Conservation (phyloP, 2,329 filamentous ascomycete species). For the Colletotrichum truncatum region DNA sequence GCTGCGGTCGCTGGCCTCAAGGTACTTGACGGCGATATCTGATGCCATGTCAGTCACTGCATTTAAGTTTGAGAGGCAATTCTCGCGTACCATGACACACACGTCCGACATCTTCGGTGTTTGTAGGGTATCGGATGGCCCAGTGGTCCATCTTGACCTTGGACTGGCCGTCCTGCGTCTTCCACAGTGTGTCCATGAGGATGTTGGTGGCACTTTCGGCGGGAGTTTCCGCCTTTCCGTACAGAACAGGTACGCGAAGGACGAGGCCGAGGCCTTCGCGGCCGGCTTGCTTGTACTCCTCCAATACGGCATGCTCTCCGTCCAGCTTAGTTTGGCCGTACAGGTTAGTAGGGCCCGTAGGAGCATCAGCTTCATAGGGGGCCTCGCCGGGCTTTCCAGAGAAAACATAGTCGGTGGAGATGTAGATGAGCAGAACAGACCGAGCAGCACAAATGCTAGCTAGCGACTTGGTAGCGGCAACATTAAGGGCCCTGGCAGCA, state of each 20-base stretch:
- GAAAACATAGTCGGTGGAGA: conserved; percentile 87
- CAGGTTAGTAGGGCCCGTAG: conserved; percentile 77
- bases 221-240: conserved; percentile 76
- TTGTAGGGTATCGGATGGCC: conserved; percentile 85
- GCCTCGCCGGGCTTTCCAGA: conserved; percentile 80
- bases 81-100: conserved; percentile 70
- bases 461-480: conserved; percentile 73
- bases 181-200: conserved; percentile 80
- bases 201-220: conserved; percentile 86
- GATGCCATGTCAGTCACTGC: conserved; percentile 25
- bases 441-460: conserved; percentile 72
- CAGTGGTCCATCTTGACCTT: conserved; percentile 86
- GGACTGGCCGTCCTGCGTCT: conserved; percentile 70
- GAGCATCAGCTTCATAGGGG: conserved; percentile 75
- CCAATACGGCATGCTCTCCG: conserved; percentile 72
- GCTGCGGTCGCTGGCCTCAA: conserved; percentile 55
- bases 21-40: conserved; percentile 79
- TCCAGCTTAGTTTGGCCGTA: conserved; percentile 73
- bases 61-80: no score
- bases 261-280: conserved; percentile 70
- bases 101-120: conserved; percentile 85
- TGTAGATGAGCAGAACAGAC: conserved; percentile 75
- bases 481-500: conserved; percentile 78
- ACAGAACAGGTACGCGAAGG: conserved; percentile 84
- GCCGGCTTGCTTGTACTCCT: conserved; percentile 59